A percentile compares a stretch with the other conserved stretches of the same genome.
Evolutionary conservation across 331 rosid species (phyloP).

Genomic region (Quercus phellos): DNA sequence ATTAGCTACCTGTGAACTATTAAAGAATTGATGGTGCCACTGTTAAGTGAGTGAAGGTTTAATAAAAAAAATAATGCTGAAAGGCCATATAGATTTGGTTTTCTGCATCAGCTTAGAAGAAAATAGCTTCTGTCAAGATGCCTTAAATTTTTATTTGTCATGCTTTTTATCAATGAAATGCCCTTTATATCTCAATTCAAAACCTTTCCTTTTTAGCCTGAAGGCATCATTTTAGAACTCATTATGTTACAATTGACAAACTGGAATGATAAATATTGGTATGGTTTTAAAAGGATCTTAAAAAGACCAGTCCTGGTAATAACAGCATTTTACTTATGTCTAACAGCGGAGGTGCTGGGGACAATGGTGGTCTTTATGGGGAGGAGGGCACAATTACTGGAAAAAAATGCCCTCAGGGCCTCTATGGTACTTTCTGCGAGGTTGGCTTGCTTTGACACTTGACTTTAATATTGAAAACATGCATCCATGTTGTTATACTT

Average conservation of each 20-base stretch:
- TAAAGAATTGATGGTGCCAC: neutral
- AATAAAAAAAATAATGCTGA: neutral
- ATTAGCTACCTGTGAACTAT: neutral
- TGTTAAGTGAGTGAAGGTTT: neutral
- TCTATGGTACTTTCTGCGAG: conserved; percentile 80
- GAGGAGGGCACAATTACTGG: conserved; percentile 79
- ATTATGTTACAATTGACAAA: neutral
- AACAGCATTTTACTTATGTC: conserved; percentile 21
- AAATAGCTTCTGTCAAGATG: neutral
- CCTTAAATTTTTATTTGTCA: neutral
- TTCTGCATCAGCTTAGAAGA: neutral
- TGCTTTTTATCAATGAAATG: neutral
- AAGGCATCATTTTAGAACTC: neutral
- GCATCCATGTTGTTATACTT: neutral
- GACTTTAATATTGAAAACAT: conserved; percentile 3
- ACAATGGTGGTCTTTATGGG: conserved; percentile 67
- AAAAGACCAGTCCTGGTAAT: neutral
- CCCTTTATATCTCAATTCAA: neutral
- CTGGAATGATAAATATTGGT: neutral
- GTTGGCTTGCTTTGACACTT: conserved; percentile 23
- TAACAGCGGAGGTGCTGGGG: conserved; percentile 89
- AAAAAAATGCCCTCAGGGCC: conserved; percentile 90
- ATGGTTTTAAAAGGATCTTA: neutral
- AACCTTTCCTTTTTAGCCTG: neutral
- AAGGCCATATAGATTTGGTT: neutral